A percentile compares a stretch with the other conserved stretches of the same genome.
Evolutionary conservation across 1,284 basidiomycete genomes (phyloP).

Genomic region (Agaricales sp.): DNA sequence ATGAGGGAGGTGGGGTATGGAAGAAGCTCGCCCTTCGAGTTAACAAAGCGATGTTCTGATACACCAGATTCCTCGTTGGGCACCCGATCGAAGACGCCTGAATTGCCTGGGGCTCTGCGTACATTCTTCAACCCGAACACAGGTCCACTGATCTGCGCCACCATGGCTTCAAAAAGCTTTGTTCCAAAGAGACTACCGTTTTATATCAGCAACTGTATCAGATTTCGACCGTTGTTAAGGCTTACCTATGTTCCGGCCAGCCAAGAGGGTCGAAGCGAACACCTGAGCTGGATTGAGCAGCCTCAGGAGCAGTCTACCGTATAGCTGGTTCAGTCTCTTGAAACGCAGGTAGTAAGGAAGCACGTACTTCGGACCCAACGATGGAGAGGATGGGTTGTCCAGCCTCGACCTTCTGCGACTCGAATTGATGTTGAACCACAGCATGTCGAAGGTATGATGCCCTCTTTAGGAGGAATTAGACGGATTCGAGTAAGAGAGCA

Average conservation of each 20-base stretch:
- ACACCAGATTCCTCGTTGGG: neutral
- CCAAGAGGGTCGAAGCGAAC: constrained; percentile 9
- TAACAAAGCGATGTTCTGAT: neutral
- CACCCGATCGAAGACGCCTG: constrained; percentile 31
- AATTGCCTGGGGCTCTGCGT: constrained; percentile 29
- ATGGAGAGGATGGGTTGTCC: neutral
- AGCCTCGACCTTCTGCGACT: neutral
- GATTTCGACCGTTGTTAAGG: too few species aligned
- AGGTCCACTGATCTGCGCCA: constrained; percentile 32
- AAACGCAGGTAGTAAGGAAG: too few species aligned
- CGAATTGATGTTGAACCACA: neutral
- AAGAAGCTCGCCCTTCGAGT: neutral
- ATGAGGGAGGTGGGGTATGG: neutral
- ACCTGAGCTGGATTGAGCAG: neutral
- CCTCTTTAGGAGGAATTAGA: constrained; percentile 2
- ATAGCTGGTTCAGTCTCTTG: too few species aligned
- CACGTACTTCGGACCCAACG: too few species aligned
- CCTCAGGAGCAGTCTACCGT: neutral
- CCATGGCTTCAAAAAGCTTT: constrained; percentile 33
- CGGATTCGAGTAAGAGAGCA: constrained; percentile 13
- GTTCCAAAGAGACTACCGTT: constrained; percentile 30
- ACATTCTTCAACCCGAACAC: constrained; percentile 40
- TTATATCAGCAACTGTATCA: constrained; percentile 1
- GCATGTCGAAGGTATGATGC: neutral
- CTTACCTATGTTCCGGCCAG: constrained; percentile 30